Base-by-base conservation (phyloP, 2,329 filamentous ascomycete genomes). In the Penicillium sclerotiorum region DNA sequence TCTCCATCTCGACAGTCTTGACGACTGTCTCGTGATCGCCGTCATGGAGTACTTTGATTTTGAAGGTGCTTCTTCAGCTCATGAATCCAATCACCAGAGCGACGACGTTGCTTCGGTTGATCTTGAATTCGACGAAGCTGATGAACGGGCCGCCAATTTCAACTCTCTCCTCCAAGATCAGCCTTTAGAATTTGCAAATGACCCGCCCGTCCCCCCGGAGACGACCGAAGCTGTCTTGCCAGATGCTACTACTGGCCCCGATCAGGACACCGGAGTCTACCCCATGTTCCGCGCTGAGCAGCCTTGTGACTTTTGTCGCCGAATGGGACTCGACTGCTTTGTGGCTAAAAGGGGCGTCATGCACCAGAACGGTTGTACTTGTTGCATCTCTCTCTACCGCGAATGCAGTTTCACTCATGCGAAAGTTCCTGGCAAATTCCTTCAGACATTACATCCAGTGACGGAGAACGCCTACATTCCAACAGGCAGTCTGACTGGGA, bases 21-120 rank as follows among this genome's bases (percentile, higher is more conserved):
- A 39, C 25, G 22, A 22, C 30, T 22, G 17, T 22, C 6, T 12
- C 18, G 22, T 25, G 12, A 38, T 38, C 18, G 4, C 17, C 13
- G 27, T 11, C 20, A 53, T 77, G 74, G 74, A 77, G 58, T 77
- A 75, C 61, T 77, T 77, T 55, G 68, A 77, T 52, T 77, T 77
- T 52, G 73, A 77, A 52, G 69, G 73, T 49, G 74, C 74, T 27
- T 73, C 74, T 17, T 67, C 58, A 20, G 55, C 55, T 42, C 58
- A 66, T 45, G 66, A 63, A 45, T 68, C 69, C 22, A 62, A 68
- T 23, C 56, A 57, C 22, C 66, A 62, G 40, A 68, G 72, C 20
- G 70, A 73, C 46, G 73, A 75, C 54, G 59, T 69, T 45, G 69
- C 67, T 45, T 76, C 71, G 6, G 58, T 72, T 53, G 60, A 61